Evolutionary conservation across 306 rosid genomes (phyloP), one percentile per base, ranked within the genome.

Genomic region (Cicer arietinum): DNA sequence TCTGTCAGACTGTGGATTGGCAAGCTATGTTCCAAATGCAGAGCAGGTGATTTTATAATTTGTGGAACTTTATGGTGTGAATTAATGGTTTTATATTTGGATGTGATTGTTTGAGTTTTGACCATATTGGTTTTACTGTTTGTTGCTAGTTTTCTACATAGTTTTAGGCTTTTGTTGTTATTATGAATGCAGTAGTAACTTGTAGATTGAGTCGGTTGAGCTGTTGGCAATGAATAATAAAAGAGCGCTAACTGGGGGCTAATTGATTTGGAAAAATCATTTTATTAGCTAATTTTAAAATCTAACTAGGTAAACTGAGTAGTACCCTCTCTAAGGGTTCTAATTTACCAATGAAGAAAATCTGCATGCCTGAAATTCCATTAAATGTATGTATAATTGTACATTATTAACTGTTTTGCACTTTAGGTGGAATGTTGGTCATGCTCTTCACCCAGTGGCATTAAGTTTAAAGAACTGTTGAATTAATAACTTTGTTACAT

Each of bases 1-100:
- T 77, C 93, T 95, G 76, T 95, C 99, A 7, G 99, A 95, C 81
- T 80, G 83, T 75, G 98, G 99, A 76, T 77, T 95, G 67, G 97
- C 93, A 58, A 89, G 91, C 88, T 83, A 79, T 58, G 79, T 90
- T 48, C 88, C 90, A 73, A 90, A 88, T 84, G 89, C 90, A 12
- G 90, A 88, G 69, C 86, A 89, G 97, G 99, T 93, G 45, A 75
- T 68, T 78, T 65, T 48, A 57, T 41, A 37, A 75, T 39, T 53
- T 56, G 50, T 66, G 37, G 47, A 77, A 63, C 51, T 56, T 48
- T 10, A 10, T 39, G 53, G 44, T 53, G 59, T 57, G 51, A 73
- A 12, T 60, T 8, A 30, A 48, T 18, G 39, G 40, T 3, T 67
- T 65, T 30, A 44, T 60, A 42, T 20, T 43, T 66, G 60, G 42